Evolutionary conservation across 2,329 filamentous ascomycete genomes (phyloP).

Genomic region (Seiridium cupressi): DNA sequence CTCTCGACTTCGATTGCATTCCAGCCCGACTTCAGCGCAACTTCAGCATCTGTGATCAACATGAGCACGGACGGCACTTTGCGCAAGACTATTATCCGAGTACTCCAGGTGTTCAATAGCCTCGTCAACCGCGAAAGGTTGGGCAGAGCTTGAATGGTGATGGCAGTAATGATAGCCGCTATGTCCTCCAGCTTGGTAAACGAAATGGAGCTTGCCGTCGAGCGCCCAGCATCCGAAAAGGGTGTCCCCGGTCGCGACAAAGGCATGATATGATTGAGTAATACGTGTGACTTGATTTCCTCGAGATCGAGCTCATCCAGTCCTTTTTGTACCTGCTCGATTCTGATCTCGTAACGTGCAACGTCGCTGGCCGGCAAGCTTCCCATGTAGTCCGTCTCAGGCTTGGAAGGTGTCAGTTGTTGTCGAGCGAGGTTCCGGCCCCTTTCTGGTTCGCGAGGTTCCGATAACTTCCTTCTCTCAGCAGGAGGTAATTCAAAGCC

Average conservation of each 20-base stretch:
- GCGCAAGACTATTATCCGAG: slow-evolving; percentile 71
- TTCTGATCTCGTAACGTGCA: slow-evolving; percentile 65
- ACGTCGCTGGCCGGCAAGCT: slow-evolving; percentile 67
- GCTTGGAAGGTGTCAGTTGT: slow-evolving; percentile 18
- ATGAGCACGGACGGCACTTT: slow-evolving; percentile 68
- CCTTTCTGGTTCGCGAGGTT: slow-evolving; percentile 13
- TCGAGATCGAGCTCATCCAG: slow-evolving; percentile 74
- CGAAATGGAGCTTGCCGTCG: slow-evolving; percentile 38
- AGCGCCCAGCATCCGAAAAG: slow-evolving; percentile 41
- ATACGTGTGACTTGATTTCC: slow-evolving; percentile 84
- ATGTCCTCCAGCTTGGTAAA: slow-evolving; percentile 83
- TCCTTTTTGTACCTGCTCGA: slow-evolving; percentile 70
- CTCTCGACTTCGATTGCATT: slow-evolving; percentile 46
- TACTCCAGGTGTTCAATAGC: slow-evolving; percentile 75
- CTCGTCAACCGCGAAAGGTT: slow-evolving; percentile 71
- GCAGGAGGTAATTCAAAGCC: slow-evolving; percentile 52
- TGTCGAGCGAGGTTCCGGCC: neutral
- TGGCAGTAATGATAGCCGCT: slow-evolving; percentile 85
- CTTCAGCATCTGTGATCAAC: slow-evolving; percentile 65
- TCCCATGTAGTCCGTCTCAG: slow-evolving; percentile 58
- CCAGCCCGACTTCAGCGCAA: slow-evolving; percentile 66
- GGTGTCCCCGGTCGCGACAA: slow-evolving; percentile 51
- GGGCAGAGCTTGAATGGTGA: slow-evolving; percentile 84
- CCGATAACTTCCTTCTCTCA: slow-evolving; percentile 38
- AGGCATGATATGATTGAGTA: slow-evolving; percentile 74